A percentile compares a stretch with the other conserved stretches of the same genome.
phyloP scores from a whole-genome alignment of 345 rosid species.

The Syzygium grande region DNA sequence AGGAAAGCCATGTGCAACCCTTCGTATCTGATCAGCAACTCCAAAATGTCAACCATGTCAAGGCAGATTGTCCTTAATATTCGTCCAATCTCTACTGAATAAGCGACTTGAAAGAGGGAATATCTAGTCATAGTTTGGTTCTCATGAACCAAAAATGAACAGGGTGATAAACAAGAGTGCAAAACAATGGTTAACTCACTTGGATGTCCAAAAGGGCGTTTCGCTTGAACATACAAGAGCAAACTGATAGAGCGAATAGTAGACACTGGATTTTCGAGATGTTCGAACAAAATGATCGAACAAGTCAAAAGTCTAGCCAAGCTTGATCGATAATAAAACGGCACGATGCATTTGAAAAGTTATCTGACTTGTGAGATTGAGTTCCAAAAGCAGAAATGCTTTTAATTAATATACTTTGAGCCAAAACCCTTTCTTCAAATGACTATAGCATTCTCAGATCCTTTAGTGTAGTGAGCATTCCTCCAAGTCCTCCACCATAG shows the following conservation, averaged over 20 bases:
- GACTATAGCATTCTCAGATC: background rate
- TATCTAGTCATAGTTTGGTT: background rate
- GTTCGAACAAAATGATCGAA: background rate
- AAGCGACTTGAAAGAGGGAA: background rate
- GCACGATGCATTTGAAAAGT: background rate
- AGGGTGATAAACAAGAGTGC: background rate
- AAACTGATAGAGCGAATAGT: fast-evolving
- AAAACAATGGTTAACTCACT: background rate
- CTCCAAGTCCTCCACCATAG: background rate
- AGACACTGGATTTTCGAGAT: background rate
- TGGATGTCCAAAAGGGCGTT: background rate
- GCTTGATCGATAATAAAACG: background rate
- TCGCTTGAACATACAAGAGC: background rate
- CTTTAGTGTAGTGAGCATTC: background rate
- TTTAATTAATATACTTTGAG: background rate
- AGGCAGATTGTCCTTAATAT: background rate
- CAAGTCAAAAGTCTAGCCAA: background rate
- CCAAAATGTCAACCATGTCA: background rate
- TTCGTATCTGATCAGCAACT: background rate
- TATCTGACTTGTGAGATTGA: background rate
- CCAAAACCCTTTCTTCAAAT: background rate
- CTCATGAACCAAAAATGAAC: background rate
- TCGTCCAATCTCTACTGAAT: background rate
- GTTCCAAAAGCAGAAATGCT: background rate
- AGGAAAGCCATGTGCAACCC: background rate